These are phyloP conservation scores for Bauhinia variegata DNA, from an alignment of 306 rosid species.

Conservation along the genomic window DNA sequence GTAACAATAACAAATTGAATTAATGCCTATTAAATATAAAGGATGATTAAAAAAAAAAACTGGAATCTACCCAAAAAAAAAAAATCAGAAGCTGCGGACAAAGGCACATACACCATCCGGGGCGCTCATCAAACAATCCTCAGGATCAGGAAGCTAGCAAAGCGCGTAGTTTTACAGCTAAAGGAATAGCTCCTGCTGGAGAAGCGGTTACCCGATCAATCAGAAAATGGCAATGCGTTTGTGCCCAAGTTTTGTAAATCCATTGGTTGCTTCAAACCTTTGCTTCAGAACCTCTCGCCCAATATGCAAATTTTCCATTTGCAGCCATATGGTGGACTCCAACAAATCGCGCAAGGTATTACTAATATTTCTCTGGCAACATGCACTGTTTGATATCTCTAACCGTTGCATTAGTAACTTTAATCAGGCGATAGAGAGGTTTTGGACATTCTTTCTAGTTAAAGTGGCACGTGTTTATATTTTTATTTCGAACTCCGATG, in stretches of 20 bases:
- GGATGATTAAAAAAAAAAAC: too few relatives aligned
- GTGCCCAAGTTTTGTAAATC: conserved; percentile 45
- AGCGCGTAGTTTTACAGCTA: not conserved
- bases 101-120: not conserved
- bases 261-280: conserved; percentile 38
- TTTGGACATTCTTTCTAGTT: not conserved
- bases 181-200: not conserved
- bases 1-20: too few relatives aligned
- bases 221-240: conserved; percentile 59
- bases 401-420: not conserved
- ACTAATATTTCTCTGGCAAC: not conserved
- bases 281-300: conserved; percentile 21
- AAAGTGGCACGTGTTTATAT: not conserved
- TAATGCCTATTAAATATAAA: too few relatives aligned
- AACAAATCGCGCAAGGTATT: conserved; percentile 61
- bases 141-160: not conserved
- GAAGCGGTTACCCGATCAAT: too few relatives aligned
- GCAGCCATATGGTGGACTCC: conserved; percentile 40
- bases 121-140: not conserved
- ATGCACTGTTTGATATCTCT: conserved; percentile 1
- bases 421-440: not conserved
- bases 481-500: not conserved
- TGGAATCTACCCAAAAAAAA: too few relatives aligned
- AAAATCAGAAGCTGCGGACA: too few relatives aligned
- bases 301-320: conserved; percentile 44